These are phyloP conservation scores for Papiliotrema terrestris DNA, from an alignment of 1,284 basidiomycete genomes.

Conservation along the genomic window DNA sequence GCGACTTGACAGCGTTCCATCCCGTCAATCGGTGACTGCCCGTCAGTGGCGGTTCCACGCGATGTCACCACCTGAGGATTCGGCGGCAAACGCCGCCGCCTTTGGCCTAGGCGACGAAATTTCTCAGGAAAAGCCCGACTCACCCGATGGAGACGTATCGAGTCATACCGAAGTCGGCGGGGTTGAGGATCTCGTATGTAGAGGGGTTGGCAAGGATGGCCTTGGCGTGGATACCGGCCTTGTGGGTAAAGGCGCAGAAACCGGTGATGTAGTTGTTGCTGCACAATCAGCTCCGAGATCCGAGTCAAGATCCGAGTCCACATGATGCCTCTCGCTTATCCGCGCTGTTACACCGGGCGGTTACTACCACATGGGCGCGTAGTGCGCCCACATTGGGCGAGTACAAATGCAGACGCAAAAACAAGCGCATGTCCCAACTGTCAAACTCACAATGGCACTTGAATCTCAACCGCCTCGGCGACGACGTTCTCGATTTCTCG, in stretches of 20 bases:
- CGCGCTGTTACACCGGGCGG: not conserved
- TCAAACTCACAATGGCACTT: conserved; percentile 71
- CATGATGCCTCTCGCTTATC: not conserved
- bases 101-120: too few species aligned
- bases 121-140: conserved; percentile 24
- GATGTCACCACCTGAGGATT: not conserved
- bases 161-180: conserved; percentile 95
- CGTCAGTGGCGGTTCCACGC: not conserved
- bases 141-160: conserved; percentile 97
- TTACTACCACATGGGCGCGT: not conserved
- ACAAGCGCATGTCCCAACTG: not conserved
- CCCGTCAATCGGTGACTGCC: conserved; percentile 84
- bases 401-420: not conserved
- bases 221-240: conserved; percentile 99
- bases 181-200: conserved; percentile 82
- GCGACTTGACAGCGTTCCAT: conserved; percentile 99
- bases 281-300: conserved; percentile 3
- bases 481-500: conserved; percentile 99
- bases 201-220: conserved; percentile 99
- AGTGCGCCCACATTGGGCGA: not conserved
- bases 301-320: not conserved
- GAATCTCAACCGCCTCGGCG: conserved; percentile 97
- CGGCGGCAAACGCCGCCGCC: not conserved
- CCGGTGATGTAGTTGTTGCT: conserved; percentile 63
- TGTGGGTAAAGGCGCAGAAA: conserved; percentile 99